phyloP scores from a whole-genome alignment of 306 rosid genomes.

The Acmispon strigosus region DNA sequence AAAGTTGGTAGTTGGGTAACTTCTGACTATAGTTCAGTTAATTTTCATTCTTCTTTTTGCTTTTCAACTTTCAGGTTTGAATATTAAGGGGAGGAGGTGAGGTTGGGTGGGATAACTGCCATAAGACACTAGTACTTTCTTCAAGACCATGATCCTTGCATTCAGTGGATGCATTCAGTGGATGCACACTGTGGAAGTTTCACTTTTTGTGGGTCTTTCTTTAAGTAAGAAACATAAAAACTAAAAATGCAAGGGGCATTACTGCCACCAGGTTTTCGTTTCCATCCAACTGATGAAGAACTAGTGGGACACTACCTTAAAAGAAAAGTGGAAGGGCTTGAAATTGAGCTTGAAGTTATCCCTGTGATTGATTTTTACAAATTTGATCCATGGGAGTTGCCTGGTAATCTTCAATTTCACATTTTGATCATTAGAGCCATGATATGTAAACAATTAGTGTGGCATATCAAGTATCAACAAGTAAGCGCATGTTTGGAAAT shows the following conservation, averaged over 20 bases:
- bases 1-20: constrained; percentile 7
- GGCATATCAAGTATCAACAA: not conserved
- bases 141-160: constrained; percentile 67
- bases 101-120: constrained; percentile 25
- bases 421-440: not conserved
- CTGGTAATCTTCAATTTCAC: constrained; percentile 46
- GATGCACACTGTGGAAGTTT: constrained; percentile 42
- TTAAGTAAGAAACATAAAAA: not conserved
- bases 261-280: constrained; percentile 89
- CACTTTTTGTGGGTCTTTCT: constrained; percentile 7
- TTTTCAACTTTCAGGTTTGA: constrained; percentile 6
- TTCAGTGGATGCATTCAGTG: constrained; percentile 35
- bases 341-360: constrained; percentile 86
- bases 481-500: too few relatives aligned
- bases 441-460: not conserved
- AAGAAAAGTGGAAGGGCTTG: constrained; percentile 79
- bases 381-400: constrained; percentile 92
- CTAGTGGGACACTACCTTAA: constrained; percentile 75
- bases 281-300: constrained; percentile 92
- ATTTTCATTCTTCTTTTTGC: not conserved
- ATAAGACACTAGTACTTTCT: constrained; percentile 18
- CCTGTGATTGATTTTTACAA: constrained; percentile 83
- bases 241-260: constrained; percentile 22
- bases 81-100: constrained; percentile 19
- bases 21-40: constrained; percentile 20